Percentiles rank a stretch among this genome's conserved stretches.
These are phyloP conservation scores for Chrysanthemum seticuspe DNA, from an alignment of 129 eudicot genomes.

Conservation along the genomic window DNA sequence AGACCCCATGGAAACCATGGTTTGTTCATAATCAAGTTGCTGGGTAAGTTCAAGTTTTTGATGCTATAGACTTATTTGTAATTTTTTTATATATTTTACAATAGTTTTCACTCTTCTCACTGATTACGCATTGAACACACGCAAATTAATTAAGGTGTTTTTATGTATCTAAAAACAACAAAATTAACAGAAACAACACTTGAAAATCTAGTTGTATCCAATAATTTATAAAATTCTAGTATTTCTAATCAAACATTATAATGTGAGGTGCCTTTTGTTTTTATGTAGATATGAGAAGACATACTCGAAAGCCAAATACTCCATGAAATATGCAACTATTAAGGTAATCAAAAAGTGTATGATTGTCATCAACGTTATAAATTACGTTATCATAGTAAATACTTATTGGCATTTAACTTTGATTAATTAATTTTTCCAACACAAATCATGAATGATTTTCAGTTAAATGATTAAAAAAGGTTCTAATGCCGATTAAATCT, in stretches of 20 bases:
- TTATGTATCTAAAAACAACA: no score
- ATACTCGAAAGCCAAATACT: slow-evolving; percentile 28
- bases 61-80: not conserved
- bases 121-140: not conserved
- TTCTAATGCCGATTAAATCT: no score
- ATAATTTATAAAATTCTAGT: not conserved
- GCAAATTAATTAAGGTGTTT: no score
- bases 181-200: not conserved
- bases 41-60: slow-evolving; percentile 31
- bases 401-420: no score
- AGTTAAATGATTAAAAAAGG: no score
- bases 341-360: slow-evolving; percentile 26
- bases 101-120: not conserved
- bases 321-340: slow-evolving; percentile 39
- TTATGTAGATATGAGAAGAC: slow-evolving; percentile 21
- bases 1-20: slow-evolving; percentile 5
- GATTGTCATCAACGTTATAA: no score
- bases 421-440: no score
- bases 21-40: slow-evolving; percentile 37
- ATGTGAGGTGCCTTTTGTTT: not conserved
- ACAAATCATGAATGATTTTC: no score
- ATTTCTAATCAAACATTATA: not conserved
- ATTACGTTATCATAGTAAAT: no score
- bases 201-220: not conserved
- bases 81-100: not conserved